Evolutionary conservation across 192 early-diverging fungal genomes (phyloP), one percentile per base, ranked within the genome.

Genomic region (Cladochytrium replicatum): DNA sequence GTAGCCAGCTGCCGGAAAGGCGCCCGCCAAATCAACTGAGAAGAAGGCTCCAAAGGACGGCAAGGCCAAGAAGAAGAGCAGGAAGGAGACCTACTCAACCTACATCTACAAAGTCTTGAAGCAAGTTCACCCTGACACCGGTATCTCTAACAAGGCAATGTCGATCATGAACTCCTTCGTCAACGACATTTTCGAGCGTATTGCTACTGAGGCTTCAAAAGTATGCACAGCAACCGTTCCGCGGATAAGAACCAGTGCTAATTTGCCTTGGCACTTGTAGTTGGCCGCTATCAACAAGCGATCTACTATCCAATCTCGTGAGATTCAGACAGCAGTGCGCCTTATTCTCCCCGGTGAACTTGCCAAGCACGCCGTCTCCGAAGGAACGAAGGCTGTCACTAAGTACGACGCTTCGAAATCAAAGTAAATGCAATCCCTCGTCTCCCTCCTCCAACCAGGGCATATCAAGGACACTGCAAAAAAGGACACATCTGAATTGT

Each of bases 131-230:
- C 91, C 91, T 50, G 90, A 93, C 63, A 91, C 87, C 27, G 89
- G 91, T 69, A 90, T 95, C 72, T 93, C 89, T 54, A 90, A 90
- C 83, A 91, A 90, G 77, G 88, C 91, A 71, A 95, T 95, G 91
- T 87, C 84, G 24, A 91, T 90, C 71, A 75, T 89, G 63, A 93
- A 94, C 86, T 91, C 88, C 30, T 94, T 93, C 63, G 89, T 94
- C 49, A 87, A 91, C 72, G 91, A 93, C 72, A 95, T 95, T 67
- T 95, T 93, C 65, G 91, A 93, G 73, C 87, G 89, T 58, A 90
- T 93, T 46, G 90, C 91, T n/a, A n/a, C n/a, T n/a, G n/a, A n/a
- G n/a, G n/a, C n/a, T n/a, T n/a, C n/a, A n/a, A n/a, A n/a, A n/a
- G n/a, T n/a, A n/a, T n/a, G n/a, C n/a, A n/a, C n/a, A n/a, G n/a